A percentile compares a stretch with the other conserved stretches of the same genome.
Conservation (phyloP, 257 asterid species). For the Petrea volubilis region DNA sequence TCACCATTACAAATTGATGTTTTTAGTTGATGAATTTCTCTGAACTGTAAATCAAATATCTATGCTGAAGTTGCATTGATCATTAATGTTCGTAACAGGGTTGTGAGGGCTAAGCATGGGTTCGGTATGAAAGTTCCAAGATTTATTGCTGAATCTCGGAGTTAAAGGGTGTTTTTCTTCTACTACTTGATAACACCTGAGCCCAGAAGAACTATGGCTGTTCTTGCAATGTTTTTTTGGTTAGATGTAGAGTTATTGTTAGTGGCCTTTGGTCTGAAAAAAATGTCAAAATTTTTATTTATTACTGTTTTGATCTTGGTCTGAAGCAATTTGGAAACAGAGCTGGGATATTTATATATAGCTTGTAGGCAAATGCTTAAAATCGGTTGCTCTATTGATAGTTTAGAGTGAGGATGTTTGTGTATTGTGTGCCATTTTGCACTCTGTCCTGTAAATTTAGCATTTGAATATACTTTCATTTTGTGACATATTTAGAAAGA, state of each 20-base stretch:
- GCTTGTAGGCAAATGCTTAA: neutral
- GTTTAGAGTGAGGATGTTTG: no score
- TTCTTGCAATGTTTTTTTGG: neutral
- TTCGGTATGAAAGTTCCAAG: slow-evolving; percentile 93
- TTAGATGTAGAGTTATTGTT: no score
- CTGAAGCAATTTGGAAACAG: neutral
- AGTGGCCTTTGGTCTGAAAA: no score
- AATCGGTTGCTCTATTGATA: neutral
- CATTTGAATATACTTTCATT: neutral
- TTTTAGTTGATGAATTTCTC: no score
- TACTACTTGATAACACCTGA: slow-evolving; percentile 20
- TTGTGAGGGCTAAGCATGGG: slow-evolving; percentile 75
- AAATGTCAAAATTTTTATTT: no score
- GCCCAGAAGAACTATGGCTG: slow-evolving; percentile 9
- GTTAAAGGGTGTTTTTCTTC: slow-evolving; percentile 31
- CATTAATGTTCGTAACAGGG: slow-evolving; percentile 53
- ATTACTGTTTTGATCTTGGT: slow-evolving; percentile 11
- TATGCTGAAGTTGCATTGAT: neutral
- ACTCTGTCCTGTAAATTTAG: neutral
- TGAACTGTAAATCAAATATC: neutral
- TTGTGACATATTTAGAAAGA: no score
- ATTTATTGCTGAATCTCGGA: slow-evolving; percentile 39
- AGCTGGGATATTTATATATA: no score
- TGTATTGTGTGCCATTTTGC: no score
- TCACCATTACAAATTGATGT: no score